phyloP scores from a whole-genome alignment of 2,329 filamentous ascomycete species.

The Calonectria pseudoreteaudii region DNA sequence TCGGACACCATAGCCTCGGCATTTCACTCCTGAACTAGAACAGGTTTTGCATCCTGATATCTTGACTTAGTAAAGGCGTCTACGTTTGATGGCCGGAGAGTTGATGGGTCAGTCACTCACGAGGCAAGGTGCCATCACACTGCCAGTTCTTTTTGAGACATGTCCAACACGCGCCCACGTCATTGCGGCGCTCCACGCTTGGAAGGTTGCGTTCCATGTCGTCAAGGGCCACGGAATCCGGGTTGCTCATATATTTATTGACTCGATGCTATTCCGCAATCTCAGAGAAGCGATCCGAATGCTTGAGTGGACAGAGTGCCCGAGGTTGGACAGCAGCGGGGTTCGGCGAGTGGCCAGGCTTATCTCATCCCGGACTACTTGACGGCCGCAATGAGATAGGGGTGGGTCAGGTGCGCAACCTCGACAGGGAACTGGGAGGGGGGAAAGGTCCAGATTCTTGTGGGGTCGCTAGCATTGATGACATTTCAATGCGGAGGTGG shows the following conservation, averaged over 20 bases:
- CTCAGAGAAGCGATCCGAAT: neutral
- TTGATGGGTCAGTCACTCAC: neutral
- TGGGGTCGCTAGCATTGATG: neutral
- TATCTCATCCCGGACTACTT: neutral
- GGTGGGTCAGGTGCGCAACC: conserved; percentile 7
- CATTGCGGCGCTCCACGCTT: conserved; percentile 2
- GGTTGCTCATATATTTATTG: neutral
- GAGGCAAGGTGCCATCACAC: conserved; percentile 7
- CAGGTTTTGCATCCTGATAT: conserved; percentile 11
- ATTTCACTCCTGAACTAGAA: neutral
- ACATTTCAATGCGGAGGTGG: neutral
- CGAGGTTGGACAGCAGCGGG: neutral
- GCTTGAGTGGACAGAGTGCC: neutral
- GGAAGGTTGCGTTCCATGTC: conserved; percentile 8
- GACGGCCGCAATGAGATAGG: neutral
- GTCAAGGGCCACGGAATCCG: neutral
- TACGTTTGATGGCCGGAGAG: neutral
- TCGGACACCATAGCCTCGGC: conserved; percentile 15
- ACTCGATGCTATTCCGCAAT: neutral
- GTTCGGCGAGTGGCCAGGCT: conserved; percentile 2
- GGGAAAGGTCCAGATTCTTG: neutral
- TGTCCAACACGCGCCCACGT: conserved; percentile 13
- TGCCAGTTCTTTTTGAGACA: neutral
- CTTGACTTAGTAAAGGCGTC: neutral
- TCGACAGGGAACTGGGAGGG: neutral